These are phyloP conservation scores for Solanum commersonii DNA, from an alignment of 257 asterid genomes.

Conservation along the genomic window DNA sequence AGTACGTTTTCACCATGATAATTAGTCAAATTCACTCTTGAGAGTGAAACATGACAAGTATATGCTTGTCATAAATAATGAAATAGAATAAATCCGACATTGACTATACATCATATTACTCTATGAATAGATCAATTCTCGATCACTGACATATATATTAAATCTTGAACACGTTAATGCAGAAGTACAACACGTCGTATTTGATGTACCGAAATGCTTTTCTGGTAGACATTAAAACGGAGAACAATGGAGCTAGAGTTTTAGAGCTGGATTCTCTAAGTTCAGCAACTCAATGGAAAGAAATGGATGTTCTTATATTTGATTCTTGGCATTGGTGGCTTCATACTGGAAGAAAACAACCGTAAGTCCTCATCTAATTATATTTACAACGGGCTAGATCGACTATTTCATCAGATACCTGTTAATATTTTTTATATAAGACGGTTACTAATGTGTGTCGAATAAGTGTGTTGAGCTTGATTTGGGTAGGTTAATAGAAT, in stretches of 20 bases:
- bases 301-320: slow-evolving; percentile 25
- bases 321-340: slow-evolving; percentile 63
- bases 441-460: background rate
- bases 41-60: background rate
- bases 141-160: background rate
- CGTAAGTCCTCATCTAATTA: slow-evolving; percentile 13
- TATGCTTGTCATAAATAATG: background rate
- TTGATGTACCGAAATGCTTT: slow-evolving; percentile 21
- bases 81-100: background rate
- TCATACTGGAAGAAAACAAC: slow-evolving; percentile 46
- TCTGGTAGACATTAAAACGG: slow-evolving; percentile 17
- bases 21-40: background rate
- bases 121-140: background rate
- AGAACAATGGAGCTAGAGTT: slow-evolving; percentile 8
- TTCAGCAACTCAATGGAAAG: slow-evolving; percentile 19
- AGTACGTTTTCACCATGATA: background rate
- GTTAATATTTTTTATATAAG: background rate
- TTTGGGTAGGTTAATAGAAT: background rate
- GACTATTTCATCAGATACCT: background rate
- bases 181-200: slow-evolving; percentile 22
- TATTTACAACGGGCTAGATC: background rate
- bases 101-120: background rate
- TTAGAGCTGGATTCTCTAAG: slow-evolving; percentile 26
- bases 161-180: background rate
- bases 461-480: background rate